Percentiles rank a stretch among this genome's conserved stretches.
Evolutionary conservation across 2,329 filamentous ascomycete genomes (phyloP).

Genomic region (Hirsutella minnesotensis): DNA sequence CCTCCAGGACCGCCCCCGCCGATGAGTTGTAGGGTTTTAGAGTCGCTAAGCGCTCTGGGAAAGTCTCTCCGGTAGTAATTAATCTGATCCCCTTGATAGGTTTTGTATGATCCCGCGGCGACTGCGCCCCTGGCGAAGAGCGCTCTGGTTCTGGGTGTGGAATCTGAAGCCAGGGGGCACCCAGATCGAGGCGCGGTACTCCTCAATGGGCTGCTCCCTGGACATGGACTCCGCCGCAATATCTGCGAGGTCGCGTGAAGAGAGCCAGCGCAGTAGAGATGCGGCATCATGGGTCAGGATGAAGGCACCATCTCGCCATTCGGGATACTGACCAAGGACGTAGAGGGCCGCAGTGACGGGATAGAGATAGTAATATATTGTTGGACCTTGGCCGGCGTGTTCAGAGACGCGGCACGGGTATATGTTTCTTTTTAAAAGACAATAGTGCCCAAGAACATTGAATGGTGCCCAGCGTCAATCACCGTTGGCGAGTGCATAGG

Average conservation of each 20-base stretch:
- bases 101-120: conserved; percentile 1
- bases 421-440: too few relatives aligned
- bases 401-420: not conserved
- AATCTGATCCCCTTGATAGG: conserved; percentile 3
- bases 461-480: too few relatives aligned
- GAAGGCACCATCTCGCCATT: conserved; percentile 4
- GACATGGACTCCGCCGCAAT: not conserved
- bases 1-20: not conserved
- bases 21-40: not conserved
- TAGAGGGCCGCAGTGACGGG: conserved; percentile 2
- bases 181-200: not conserved
- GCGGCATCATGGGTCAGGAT: conserved; percentile 1
- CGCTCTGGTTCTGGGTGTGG: conserved; percentile 2
- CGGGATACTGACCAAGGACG: conserved; percentile 2
- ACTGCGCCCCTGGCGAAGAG: conserved; percentile 2
- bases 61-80: not conserved
- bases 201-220: not conserved
- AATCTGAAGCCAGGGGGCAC: not conserved
- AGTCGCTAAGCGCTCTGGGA: not conserved
- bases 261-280: not conserved
- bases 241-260: not conserved
- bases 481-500: too few relatives aligned
- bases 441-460: too few relatives aligned
- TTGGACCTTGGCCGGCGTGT: not conserved
- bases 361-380: conserved; percentile 3